Evolutionary conservation across 768 basidiomycete species (phyloP).

Genomic region (Pulveroboletus sp.): DNA sequence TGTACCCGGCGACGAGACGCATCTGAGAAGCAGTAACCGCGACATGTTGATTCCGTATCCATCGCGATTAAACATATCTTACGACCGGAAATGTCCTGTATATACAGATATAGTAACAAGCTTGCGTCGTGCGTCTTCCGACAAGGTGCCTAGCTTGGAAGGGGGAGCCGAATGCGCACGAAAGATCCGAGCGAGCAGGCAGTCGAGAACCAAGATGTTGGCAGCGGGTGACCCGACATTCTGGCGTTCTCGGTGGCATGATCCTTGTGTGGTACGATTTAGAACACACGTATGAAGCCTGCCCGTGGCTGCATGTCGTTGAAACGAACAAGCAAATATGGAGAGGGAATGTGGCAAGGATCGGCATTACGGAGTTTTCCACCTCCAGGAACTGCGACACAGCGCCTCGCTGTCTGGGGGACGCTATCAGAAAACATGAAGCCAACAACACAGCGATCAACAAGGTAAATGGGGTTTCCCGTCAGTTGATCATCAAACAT

Average conservation of each 20-base stretch:
- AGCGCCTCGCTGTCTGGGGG: not conserved
- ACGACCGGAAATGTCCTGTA: not conserved
- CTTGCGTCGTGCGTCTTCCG: constrained; percentile 1
- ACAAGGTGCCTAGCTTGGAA: not conserved
- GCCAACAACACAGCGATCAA: not conserved
- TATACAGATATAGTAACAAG: constrained; percentile 7
- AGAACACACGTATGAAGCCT: not conserved
- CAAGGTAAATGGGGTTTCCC: constrained; percentile 1
- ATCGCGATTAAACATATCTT: constrained; percentile 11
- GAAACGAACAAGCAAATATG: too few relatives aligned
- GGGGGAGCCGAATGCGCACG: not conserved
- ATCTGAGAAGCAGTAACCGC: not conserved
- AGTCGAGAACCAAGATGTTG: constrained; percentile 3
- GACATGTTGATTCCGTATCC: constrained; percentile 11
- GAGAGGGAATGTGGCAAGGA: not conserved
- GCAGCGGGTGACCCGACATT: not conserved
- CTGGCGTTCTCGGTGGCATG: not conserved
- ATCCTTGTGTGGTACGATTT: not conserved
- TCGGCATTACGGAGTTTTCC: not conserved
- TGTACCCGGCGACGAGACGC: constrained; percentile 2
- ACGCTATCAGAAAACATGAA: not conserved
- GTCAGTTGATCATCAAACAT: constrained; percentile 2
- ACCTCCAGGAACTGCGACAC: not conserved
- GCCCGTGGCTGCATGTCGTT: constrained; percentile 1
- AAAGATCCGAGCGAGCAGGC: constrained; percentile 5